phyloP scores from a whole-genome alignment of 768 basidiomycete species.

The Cystoderma amianthinum region DNA sequence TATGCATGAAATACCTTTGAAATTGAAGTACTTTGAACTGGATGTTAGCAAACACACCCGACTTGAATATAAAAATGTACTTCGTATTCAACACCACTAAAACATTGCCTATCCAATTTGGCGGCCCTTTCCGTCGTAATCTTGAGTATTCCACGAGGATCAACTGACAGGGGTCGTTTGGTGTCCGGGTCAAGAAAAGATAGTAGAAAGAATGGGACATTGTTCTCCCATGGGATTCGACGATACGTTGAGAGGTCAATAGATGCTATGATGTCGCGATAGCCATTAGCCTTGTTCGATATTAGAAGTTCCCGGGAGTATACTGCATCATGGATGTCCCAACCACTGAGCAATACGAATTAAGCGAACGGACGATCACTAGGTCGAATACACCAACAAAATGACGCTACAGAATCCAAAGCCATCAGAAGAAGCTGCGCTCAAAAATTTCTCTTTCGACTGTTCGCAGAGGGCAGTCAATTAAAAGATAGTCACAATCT shows the following conservation, averaged over 20 bases:
- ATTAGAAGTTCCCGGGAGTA: slow-evolving; percentile 85
- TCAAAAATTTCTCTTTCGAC: slow-evolving; percentile 89
- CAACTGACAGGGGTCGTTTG: slow-evolving; percentile 65
- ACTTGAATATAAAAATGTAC: slow-evolving; percentile 28
- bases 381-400: slow-evolving; percentile 51
- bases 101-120: slow-evolving; percentile 49
- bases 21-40: slow-evolving; percentile 70
- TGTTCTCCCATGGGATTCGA: slow-evolving; percentile 85
- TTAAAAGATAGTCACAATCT: neutral
- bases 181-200: slow-evolving; percentile 89
- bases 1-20: no score
- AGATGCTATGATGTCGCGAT: slow-evolving; percentile 78
- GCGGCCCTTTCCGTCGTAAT: slow-evolving; percentile 45
- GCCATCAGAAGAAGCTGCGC: slow-evolving; percentile 69
- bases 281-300: slow-evolving; percentile 90
- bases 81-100: slow-evolving; percentile 93
- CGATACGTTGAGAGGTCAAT: slow-evolving; percentile 88
- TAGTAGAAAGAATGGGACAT: slow-evolving; percentile 90
- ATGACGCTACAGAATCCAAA: slow-evolving; percentile 94
- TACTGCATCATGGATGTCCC: slow-evolving; percentile 88
- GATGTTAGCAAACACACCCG: slow-evolving; percentile 3
- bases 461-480: slow-evolving; percentile 22
- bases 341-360: slow-evolving; percentile 43
- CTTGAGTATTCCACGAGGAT: slow-evolving; percentile 80
- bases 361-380: neutral